Percentiles rank a stretch among this genome's conserved stretches.
phyloP scores from a whole-genome alignment of 2,329 filamentous ascomycete species.

The Sclerotinia trifoliorum region DNA sequence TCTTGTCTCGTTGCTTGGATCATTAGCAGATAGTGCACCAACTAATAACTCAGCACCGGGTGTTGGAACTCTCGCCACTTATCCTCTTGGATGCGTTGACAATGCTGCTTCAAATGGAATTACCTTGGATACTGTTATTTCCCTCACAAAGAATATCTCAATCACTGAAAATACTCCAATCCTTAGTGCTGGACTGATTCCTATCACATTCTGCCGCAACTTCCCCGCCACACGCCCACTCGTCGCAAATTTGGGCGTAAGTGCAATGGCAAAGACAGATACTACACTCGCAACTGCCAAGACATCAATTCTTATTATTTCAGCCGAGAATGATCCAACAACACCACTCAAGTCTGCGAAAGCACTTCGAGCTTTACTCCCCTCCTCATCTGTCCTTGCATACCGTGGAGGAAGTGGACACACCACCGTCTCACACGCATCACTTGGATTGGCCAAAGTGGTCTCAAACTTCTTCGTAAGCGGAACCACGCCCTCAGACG shows the following conservation, averaged over 20 bases:
- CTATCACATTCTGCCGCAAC: slow-evolving; percentile 28
- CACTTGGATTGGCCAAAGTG: slow-evolving; percentile 3
- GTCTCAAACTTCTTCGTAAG: slow-evolving; percentile 1
- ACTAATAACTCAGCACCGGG: not conserved
- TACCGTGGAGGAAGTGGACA: slow-evolving; percentile 26
- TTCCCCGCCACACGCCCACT: slow-evolving; percentile 26
- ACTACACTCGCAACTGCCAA: slow-evolving; percentile 16
- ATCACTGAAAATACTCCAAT: slow-evolving; percentile 26
- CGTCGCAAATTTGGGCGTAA: slow-evolving; percentile 16
- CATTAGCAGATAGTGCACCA: not conserved
- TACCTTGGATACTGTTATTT: slow-evolving; percentile 23
- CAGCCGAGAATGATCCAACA: slow-evolving; percentile 24
- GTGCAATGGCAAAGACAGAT: slow-evolving; percentile 5
- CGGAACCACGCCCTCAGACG: not conserved
- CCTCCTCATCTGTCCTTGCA: slow-evolving; percentile 25
- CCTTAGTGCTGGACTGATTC: slow-evolving; percentile 24
- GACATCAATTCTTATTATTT: slow-evolving; percentile 26
- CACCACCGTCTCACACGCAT: slow-evolving; percentile 16
- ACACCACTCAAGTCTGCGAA: slow-evolving; percentile 27
- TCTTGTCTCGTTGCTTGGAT: not conserved
- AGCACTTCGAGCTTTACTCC: slow-evolving; percentile 23
- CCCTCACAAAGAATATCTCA: slow-evolving; percentile 25
- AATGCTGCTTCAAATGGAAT: slow-evolving; percentile 25
- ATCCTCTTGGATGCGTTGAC: slow-evolving; percentile 24
- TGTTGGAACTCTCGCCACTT: not conserved